Evolutionary conservation across 352 stramenopile genomes (phyloP).

Genomic region (Thalassiosira mediterranea): DNA sequence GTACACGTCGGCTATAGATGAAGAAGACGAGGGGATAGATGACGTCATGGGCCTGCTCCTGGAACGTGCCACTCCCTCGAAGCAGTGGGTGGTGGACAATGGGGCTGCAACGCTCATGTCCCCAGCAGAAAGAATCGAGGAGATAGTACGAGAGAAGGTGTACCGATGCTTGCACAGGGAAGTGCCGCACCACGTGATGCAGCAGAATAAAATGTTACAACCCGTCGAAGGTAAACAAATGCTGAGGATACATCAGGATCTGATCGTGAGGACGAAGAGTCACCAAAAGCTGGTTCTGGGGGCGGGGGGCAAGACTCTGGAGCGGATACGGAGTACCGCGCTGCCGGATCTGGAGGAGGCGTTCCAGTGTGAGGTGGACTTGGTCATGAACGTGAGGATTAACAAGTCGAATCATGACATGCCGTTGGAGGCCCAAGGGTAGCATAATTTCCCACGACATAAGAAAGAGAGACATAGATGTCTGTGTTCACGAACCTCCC

Average conservation of each 20-base stretch:
- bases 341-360: slow-evolving; percentile 61
- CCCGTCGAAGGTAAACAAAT: slow-evolving; percentile 28
- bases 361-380: slow-evolving; percentile 63
- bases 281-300: slow-evolving; percentile 67
- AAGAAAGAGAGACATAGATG: no score
- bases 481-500: no score
- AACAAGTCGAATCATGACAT: slow-evolving; percentile 59
- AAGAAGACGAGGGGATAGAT: slow-evolving; percentile 66
- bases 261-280: slow-evolving; percentile 77
- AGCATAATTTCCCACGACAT: no score
- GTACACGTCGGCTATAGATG: slow-evolving; percentile 65
- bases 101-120: slow-evolving; percentile 54
- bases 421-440: slow-evolving; percentile 37
- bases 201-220: slow-evolving; percentile 59
- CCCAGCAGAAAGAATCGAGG: slow-evolving; percentile 60
- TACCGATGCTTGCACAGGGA: slow-evolving; percentile 77
- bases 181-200: slow-evolving; percentile 54
- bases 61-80: slow-evolving; percentile 52
- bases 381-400: slow-evolving; percentile 66
- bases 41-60: slow-evolving; percentile 71
- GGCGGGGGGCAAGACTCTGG: slow-evolving; percentile 60
- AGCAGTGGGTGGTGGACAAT: slow-evolving; percentile 55
- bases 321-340: slow-evolving; percentile 68
- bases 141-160: slow-evolving; percentile 80
- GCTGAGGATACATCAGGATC: slow-evolving; percentile 72